A percentile compares a stretch with the other conserved stretches of the same genome.
Evolutionary conservation across 805 yeast species (phyloP).

Genomic region (Zygoascus flipseniorum): DNA sequence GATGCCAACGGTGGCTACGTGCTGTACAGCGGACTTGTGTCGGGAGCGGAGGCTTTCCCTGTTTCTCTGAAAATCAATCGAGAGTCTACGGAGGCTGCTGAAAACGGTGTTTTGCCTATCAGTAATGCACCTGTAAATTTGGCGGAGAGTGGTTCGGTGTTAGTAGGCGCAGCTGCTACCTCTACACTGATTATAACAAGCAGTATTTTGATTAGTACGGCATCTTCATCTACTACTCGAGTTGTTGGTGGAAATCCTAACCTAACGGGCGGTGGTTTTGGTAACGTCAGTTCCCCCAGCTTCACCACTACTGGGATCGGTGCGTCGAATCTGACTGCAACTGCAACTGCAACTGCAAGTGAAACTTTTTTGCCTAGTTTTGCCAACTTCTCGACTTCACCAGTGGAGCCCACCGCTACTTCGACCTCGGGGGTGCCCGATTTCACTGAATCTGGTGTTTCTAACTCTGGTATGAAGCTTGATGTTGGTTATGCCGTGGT

Average conservation of each 20-base stretch:
- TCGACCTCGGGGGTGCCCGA: background rate
- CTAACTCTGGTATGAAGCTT: background rate
- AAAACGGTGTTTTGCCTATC: background rate
- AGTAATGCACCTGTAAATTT: background rate
- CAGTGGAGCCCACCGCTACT: background rate
- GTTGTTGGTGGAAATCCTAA: background rate
- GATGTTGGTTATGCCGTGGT: background rate
- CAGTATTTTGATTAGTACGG: background rate
- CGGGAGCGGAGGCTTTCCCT: conserved; percentile 5
- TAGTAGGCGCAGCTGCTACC: background rate
- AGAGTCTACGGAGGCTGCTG: background rate
- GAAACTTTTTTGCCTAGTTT: background rate
- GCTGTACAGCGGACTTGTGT: conserved; percentile 7
- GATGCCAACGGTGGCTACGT: conserved; percentile 7
- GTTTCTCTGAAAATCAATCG: background rate
- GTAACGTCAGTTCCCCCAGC: background rate
- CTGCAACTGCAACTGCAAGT: too few relatives aligned
- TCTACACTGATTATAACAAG: background rate
- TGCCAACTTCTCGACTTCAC: background rate
- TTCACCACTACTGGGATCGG: background rate
- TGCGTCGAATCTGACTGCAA: background rate
- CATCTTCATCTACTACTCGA: background rate
- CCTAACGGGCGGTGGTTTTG: background rate
- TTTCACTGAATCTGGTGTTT: background rate
- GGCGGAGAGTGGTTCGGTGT: background rate